Conservation (phyloP, 345 rosid genomes). For the Eucalyptus paniculata region DNA sequence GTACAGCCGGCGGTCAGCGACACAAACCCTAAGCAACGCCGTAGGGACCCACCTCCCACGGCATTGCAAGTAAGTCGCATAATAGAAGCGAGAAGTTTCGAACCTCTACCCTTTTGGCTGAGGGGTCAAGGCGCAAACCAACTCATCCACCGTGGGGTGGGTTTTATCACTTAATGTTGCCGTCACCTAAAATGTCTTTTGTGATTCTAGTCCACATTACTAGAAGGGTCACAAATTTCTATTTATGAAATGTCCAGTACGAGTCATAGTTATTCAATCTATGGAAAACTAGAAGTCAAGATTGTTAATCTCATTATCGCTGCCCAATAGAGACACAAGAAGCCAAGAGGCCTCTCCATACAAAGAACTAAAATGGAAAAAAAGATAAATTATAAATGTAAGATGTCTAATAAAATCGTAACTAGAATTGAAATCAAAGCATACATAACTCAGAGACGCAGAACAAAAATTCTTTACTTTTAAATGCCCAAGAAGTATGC, state of each 20-base stretch:
- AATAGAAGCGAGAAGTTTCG: no score
- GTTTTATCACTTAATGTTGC: no score
- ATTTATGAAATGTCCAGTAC: not conserved
- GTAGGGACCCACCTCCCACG: no score
- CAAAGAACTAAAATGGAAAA: not conserved
- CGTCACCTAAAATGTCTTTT: not conserved
- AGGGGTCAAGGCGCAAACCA: no score
- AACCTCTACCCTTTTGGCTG: no score
- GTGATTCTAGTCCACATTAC: not conserved
- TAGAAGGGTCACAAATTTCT: not conserved
- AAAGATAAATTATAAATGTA: not conserved
- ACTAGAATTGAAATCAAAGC: not conserved
- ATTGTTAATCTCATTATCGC: not conserved
- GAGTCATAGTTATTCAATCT: not conserved
- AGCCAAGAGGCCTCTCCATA: not conserved
- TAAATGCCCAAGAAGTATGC: not conserved
- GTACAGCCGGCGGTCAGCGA: no score
- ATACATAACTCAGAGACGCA: not conserved
- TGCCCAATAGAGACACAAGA: not conserved
- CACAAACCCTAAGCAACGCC: no score
- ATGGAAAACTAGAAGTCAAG: not conserved
- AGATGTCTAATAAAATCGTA: not conserved
- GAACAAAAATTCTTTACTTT: no score
- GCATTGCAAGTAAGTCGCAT: no score
- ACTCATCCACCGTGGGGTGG: no score